Percentiles rank a stretch among this genome's conserved stretches.
These are phyloP conservation scores for Fagopyrum esculentum DNA, from an alignment of 148 eudicot genomes.

Conservation along the genomic window DNA sequence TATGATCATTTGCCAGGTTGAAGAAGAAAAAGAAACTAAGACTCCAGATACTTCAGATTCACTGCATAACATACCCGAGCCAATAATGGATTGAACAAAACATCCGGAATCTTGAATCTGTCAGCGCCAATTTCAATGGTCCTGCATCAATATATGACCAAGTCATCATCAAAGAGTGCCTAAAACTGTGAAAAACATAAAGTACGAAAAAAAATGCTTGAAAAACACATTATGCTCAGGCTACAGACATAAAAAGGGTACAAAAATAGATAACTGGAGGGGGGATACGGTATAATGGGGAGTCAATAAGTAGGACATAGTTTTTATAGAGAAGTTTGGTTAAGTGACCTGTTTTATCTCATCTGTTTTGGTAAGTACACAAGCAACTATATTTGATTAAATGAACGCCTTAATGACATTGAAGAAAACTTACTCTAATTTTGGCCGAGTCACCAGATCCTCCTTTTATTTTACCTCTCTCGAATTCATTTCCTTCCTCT, in stretches of 20 bases:
- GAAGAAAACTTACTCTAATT: not conserved
- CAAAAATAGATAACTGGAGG: not conserved
- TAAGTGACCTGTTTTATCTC: not conserved
- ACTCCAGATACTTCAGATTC: not conserved
- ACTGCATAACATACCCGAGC: conserved; percentile 46
- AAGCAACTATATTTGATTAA: not conserved
- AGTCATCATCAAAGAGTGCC: not conserved
- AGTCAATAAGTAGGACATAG: not conserved
- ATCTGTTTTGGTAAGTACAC: not conserved
- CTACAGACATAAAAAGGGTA: not conserved
- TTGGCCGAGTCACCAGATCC: not conserved
- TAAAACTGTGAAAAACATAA: not conserved
- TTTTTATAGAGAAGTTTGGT: not conserved
- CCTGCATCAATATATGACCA: conserved; percentile 27
- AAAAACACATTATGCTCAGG: not conserved
- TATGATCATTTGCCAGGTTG: not conserved
- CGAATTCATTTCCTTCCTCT: not conserved
- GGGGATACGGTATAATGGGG: not conserved
- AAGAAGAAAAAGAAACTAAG: not conserved
- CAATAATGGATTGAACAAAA: conserved; percentile 91
- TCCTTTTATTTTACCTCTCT: not conserved
- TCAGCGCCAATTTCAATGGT: conserved; percentile 96
- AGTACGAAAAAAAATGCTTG: not conserved
- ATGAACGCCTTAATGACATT: not conserved
- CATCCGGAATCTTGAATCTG: conserved; percentile 95